A percentile compares a stretch with the other conserved stretches of the same genome.
These are phyloP conservation scores for Candida andamanensis DNA, from an alignment of 805 yeast species.

Conservation along the genomic window DNA sequence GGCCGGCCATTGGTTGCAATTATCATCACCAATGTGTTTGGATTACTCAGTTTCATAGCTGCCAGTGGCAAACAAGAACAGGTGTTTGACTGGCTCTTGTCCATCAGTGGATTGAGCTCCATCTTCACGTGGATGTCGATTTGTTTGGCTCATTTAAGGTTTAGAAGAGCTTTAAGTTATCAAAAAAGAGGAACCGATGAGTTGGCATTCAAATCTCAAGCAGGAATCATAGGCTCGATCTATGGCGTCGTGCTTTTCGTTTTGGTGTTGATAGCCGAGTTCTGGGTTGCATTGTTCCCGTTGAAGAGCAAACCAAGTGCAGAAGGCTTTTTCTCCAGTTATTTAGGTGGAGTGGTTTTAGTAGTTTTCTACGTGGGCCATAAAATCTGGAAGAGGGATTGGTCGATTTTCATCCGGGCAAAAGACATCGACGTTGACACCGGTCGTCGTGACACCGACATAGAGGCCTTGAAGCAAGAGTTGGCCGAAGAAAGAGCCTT, in stretches of 20 bases:
- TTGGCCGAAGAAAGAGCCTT: constrained; percentile 28
- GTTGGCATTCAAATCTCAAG: constrained; percentile 31
- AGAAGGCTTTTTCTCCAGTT: constrained; percentile 28
- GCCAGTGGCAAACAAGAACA: constrained; percentile 38
- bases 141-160: constrained; percentile 34
- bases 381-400: constrained; percentile 35
- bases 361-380: constrained; percentile 35
- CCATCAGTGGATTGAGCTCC: constrained; percentile 38
- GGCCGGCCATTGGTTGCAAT: constrained; percentile 80
- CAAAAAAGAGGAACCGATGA: constrained; percentile 34
- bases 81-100: constrained; percentile 36
- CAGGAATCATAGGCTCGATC: constrained; percentile 33
- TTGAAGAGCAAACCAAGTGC: constrained; percentile 34
- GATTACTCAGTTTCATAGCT: constrained; percentile 52
- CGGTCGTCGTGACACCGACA: constrained; percentile 39
- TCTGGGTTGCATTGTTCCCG: constrained; percentile 40
- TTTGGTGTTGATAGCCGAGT: constrained; percentile 38
- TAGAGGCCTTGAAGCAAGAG: constrained; percentile 34
- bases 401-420: constrained; percentile 33
- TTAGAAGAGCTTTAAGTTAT: constrained; percentile 31
- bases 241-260: constrained; percentile 26
- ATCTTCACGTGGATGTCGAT: constrained; percentile 40
- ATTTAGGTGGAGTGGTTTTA: constrained; percentile 34
- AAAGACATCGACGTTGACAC: constrained; percentile 35
- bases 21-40: constrained; percentile 46